Conservation (phyloP, 345 rosid genomes). For the Trapa incisa region DNA sequence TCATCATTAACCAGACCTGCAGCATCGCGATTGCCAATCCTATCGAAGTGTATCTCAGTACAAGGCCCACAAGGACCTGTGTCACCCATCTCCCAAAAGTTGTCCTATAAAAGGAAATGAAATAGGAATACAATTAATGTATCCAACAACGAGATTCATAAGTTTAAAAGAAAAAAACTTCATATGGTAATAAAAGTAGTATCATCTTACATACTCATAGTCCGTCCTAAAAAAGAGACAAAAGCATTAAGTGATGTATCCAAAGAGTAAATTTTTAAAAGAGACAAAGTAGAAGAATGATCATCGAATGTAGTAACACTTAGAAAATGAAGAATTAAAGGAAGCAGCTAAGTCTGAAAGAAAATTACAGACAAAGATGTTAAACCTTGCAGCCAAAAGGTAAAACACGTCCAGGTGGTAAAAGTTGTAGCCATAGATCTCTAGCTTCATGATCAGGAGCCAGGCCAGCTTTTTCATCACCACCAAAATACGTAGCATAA, state of each 20-base stretch:
- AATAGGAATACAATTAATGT: conserved; percentile 4
- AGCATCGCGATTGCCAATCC: conserved; percentile 81
- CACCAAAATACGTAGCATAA: conserved; percentile 97
- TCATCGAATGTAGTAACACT: background rate
- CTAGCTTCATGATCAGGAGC: conserved; percentile 83
- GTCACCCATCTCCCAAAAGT: conserved; percentile 99
- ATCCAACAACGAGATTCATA: background rate
- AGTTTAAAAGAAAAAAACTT: background rate
- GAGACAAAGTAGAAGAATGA: too few relatives aligned
- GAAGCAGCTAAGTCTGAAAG: background rate
- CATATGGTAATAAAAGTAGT: background rate
- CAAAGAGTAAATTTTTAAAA: too few relatives aligned
- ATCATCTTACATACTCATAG: background rate
- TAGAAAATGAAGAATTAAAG: background rate
- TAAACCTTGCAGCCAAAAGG: conserved; percentile 90
- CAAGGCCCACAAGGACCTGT: conserved; percentile 99
- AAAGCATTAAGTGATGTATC: too few relatives aligned
- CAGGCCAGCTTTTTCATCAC: conserved; percentile 82
- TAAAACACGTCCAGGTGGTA: conserved; percentile 65
- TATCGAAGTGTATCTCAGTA: conserved; percentile 89
- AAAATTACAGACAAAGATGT: conserved; percentile 5
- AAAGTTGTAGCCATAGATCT: conserved; percentile 66
- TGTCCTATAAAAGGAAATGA: conserved; percentile 38
- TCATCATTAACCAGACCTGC: conserved; percentile 75
- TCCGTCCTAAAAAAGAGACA: background rate